phyloP scores from a whole-genome alignment of 345 rosid genomes.

The Noccaea bulbosa region DNA sequence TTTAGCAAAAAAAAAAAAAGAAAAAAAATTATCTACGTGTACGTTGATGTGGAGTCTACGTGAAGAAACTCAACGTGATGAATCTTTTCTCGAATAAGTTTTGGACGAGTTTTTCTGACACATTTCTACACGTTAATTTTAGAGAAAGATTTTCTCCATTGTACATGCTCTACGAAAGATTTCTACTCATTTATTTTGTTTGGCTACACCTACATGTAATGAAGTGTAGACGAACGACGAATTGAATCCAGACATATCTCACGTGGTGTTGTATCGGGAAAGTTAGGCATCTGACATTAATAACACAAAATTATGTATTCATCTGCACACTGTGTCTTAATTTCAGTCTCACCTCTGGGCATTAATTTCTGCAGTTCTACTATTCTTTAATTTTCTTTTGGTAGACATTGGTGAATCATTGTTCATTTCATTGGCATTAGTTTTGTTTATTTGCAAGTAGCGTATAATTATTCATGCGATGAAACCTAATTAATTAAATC shows the following conservation, averaged over 20 bases:
- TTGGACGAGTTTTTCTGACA: no score
- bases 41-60: no score
- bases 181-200: constrained; percentile 17
- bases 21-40: no score
- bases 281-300: constrained; percentile 39
- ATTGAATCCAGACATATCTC: constrained; percentile 37
- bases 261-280: constrained; percentile 42
- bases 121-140: no score
- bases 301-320: constrained; percentile 28
- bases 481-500: background rate
- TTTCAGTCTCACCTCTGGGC: constrained; percentile 23
- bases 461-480: background rate
- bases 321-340: constrained; percentile 18
- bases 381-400: constrained; percentile 17
- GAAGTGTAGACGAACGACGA: constrained; percentile 30
- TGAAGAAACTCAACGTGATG: no score
- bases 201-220: constrained; percentile 28
- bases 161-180: no score
- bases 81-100: no score
- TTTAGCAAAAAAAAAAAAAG: no score
- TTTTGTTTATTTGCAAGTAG: constrained; percentile 23
- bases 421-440: constrained; percentile 14
- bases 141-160: no score
- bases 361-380: constrained; percentile 27
- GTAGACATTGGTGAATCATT: constrained; percentile 29